Evolutionary conservation across 2,329 filamentous ascomycete species (phyloP), one percentile per base, ranked within the genome.

Genomic region (Beauveria medogensis): DNA sequence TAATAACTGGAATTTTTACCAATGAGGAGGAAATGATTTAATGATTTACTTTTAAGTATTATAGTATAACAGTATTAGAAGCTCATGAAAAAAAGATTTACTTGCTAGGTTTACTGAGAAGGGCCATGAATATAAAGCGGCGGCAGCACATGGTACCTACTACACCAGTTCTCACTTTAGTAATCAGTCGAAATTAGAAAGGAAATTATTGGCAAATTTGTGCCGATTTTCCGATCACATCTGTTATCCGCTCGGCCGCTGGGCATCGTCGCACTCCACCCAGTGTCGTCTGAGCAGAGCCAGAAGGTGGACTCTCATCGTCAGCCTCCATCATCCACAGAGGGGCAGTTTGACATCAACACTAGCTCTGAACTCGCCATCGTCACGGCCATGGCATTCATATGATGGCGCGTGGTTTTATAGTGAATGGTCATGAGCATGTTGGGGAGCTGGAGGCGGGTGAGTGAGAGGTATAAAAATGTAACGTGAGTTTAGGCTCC

Each of bases 401-500:
- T 26, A 16, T 47, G 22, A 37, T 37, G 5, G 5, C 5, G 34
- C 14, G 16, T 37, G 34, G 5, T 16, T 37, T 37, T 37, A 6
- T 16, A 16, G 14, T 14, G 1, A 12, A 37, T 37, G 34, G 34
- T 37, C 12, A 3, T 30, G 48, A 20, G 18, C 41, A 20, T 50
- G 24, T 40, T 44, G 5, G 20, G 20, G 40, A 40, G 16, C 22
- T 50, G 20, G 37, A 30, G n/a, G 37, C 37, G 53, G 34, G 40
- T 12, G 28, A 26, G 41, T 30, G 40, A 43, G 22, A 22, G 22
- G 44, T 9, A 22, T 28, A 8, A 55, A 44, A 44, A 60, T 60
- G 59, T 60, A 60, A 60, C 59, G 59, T 60, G 59, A 50, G 41
- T 60, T 22, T 55, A 22, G 50, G 30, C 43, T 51, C 51, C 51